A percentile compares a stretch with the other conserved stretches of the same genome.
These are phyloP conservation scores for Plantago coronopus DNA, from an alignment of 305 asterid species.

Conservation along the genomic window DNA sequence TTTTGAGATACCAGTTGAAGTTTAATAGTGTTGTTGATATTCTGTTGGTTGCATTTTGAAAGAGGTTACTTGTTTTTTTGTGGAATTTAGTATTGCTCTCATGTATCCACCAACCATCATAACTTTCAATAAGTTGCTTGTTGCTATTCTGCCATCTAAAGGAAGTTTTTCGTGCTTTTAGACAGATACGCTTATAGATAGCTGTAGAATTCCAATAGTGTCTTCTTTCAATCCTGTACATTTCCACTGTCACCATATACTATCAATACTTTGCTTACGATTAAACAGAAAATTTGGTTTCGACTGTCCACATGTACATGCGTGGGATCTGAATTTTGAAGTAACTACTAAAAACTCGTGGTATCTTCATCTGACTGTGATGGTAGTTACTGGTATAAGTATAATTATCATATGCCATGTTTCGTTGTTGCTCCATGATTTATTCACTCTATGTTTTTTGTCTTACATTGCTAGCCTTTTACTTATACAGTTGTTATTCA, in stretches of 20 bases:
- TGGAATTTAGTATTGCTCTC: neutral
- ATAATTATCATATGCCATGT: neutral
- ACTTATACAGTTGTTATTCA: constrained; percentile 11
- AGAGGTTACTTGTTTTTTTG: no score
- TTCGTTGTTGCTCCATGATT: neutral
- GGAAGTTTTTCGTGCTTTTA: neutral
- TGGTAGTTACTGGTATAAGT: neutral
- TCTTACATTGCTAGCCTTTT: neutral
- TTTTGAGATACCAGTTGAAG: neutral
- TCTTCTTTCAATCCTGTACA: no score
- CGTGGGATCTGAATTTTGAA: neutral
- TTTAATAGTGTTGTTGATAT: neutral
- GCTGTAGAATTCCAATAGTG: neutral
- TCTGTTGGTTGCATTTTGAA: neutral
- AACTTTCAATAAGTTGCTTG: neutral
- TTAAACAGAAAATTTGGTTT: no score
- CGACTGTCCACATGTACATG: no score
- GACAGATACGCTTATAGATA: neutral
- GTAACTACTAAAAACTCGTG: neutral
- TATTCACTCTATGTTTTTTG: neutral
- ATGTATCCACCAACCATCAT: neutral
- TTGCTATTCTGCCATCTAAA: no score
- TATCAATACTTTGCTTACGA: no score
- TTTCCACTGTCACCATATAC: no score
- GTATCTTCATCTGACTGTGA: neutral